Conservation (phyloP, 768 basidiomycete species). For the Termitomyces sp. region DNA sequence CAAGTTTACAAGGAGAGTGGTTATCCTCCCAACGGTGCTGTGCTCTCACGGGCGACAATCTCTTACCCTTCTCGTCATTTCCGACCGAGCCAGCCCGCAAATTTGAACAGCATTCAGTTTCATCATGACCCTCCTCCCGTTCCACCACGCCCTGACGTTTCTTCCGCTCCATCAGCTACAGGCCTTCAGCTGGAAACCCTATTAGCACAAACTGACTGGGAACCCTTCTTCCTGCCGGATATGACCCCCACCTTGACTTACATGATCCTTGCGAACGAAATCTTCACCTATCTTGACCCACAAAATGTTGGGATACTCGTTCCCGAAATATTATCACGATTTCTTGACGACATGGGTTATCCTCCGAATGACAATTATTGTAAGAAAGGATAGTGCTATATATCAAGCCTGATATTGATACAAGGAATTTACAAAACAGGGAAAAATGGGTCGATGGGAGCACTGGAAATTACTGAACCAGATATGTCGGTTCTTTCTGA, state of each 20-base stretch:
- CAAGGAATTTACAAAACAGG: constrained; percentile 1
- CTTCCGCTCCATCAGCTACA: background rate
- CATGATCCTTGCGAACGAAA: constrained; percentile 10
- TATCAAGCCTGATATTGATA: background rate
- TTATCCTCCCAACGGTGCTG: background rate
- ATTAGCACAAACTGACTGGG: constrained; percentile 2
- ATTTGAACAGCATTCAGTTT: background rate
- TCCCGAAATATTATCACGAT: constrained; percentile 10
- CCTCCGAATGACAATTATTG: constrained; percentile 9
- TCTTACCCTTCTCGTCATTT: background rate
- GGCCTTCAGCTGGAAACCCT: background rate
- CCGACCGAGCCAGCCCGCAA: background rate
- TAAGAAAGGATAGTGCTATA: background rate
- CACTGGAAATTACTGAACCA: background rate
- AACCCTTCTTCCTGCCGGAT: constrained; percentile 12
- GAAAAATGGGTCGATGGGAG: constrained; percentile 8
- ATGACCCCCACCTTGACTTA: constrained; percentile 11
- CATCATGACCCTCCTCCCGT: background rate
- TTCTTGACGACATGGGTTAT: constrained; percentile 15
- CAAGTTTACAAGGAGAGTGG: constrained; percentile 11
- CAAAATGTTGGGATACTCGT: constrained; percentile 6
- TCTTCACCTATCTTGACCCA: constrained; percentile 13
- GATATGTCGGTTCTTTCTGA: background rate
- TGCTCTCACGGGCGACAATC: constrained; percentile 6
- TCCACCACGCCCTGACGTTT: background rate